phyloP scores from a whole-genome alignment of 2,329 filamentous ascomycete species.

The Xylariaceae sp. region DNA sequence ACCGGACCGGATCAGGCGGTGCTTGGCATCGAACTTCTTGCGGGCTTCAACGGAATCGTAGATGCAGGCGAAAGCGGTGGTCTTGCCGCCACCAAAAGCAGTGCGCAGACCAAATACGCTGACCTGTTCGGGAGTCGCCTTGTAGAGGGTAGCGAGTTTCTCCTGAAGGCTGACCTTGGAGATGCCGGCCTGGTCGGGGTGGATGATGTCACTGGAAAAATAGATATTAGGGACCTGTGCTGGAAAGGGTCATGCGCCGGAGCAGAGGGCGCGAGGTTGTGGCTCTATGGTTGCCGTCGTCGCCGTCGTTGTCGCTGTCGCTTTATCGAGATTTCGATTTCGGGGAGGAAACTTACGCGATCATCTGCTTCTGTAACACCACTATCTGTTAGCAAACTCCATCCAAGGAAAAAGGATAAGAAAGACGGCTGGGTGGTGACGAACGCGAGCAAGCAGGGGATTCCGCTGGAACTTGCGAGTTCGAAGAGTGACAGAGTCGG shows the following conservation, averaged over 20 bases:
- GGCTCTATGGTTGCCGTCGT: neutral
- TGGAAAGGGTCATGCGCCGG: neutral
- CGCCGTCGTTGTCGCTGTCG: neutral
- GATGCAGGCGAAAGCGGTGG: slow-evolving; percentile 89
- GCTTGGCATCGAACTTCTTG: slow-evolving; percentile 99
- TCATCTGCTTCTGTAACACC: slow-evolving; percentile 24
- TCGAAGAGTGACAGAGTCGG: slow-evolving; percentile 81
- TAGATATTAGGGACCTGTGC: slow-evolving; percentile 11
- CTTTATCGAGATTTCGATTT: neutral
- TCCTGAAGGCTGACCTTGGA: slow-evolving; percentile 97
- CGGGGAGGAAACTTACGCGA: slow-evolving; percentile 21
- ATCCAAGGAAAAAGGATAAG: neutral
- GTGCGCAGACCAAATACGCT: slow-evolving; percentile 98
- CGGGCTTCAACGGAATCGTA: slow-evolving; percentile 97
- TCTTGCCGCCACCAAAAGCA: slow-evolving; percentile 99
- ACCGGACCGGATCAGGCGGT: slow-evolving; percentile 92
- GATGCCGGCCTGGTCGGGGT: slow-evolving; percentile 97
- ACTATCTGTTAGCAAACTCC: slow-evolving; percentile 8
- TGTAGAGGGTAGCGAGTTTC: slow-evolving; percentile 95
- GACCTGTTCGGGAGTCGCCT: slow-evolving; percentile 95
- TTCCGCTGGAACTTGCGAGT: slow-evolving; percentile 99
- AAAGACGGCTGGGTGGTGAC: slow-evolving; percentile 2
- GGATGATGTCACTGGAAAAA: slow-evolving; percentile 84
- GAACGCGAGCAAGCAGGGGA: slow-evolving; percentile 66
- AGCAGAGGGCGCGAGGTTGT: neutral